Evolutionary conservation across 148 eudicot species (phyloP).

Genomic region (Camellia sinensis): DNA sequence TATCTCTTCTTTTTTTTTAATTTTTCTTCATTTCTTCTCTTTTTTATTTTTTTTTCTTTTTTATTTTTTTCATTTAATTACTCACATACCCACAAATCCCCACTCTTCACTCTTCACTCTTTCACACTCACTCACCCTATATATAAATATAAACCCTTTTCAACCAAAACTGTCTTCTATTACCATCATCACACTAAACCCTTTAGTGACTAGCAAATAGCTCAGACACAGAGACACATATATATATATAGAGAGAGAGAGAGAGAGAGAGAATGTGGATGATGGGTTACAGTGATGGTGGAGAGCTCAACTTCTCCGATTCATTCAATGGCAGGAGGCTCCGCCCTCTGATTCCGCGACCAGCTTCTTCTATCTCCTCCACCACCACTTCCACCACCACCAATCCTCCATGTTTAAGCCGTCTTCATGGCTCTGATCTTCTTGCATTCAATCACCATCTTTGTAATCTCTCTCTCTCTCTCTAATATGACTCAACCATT

Average conservation of each 20-base stretch:
- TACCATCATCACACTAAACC: neutral
- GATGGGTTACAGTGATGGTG: slow-evolving; percentile 50
- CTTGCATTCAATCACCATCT: slow-evolving; percentile 36
- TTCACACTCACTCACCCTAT: neutral
- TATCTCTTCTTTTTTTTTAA: too few relatives aligned
- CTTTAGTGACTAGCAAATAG: neutral
- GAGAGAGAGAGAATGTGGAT: slow-evolving; percentile 35
- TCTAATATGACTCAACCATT: neutral
- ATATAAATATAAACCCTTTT: too few relatives aligned
- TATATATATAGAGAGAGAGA: neutral
- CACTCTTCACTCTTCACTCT: neutral
- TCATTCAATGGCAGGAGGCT: slow-evolving; percentile 43
- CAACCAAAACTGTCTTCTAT: neutral
- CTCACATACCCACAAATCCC: neutral
- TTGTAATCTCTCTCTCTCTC: neutral
- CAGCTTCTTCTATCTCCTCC: slow-evolving; percentile 18
- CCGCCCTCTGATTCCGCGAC: slow-evolving; percentile 45
- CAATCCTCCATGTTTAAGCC: slow-evolving; percentile 24
- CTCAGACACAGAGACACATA: neutral
- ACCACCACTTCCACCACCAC: slow-evolving; percentile 3
- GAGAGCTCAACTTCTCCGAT: slow-evolving; percentile 37
- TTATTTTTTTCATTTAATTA: too few relatives aligned
- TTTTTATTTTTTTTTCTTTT: too few relatives aligned
- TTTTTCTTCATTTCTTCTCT: too few relatives aligned
- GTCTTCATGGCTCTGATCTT: slow-evolving; percentile 26